phyloP scores from a whole-genome alignment of 164 flowering plant species.

The Sedum album region DNA sequence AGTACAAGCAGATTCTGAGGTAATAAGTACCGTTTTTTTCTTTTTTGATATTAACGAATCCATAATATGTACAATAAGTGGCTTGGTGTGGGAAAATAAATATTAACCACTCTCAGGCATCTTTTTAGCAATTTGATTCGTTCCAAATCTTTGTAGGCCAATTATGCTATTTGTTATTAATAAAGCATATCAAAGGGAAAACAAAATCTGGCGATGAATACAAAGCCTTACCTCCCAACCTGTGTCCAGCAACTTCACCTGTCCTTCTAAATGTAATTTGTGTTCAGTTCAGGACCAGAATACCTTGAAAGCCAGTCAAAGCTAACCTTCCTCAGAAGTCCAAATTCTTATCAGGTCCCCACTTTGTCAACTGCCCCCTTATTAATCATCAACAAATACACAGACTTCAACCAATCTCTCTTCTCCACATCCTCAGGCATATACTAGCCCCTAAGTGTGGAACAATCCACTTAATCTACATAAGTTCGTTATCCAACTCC shows the following conservation, averaged over 20 bases:
- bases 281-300: constrained; percentile 5
- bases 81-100: not conserved
- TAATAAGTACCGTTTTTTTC: not conserved
- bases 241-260: not conserved
- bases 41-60: not conserved
- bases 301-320: constrained; percentile 3
- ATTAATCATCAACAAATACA: not conserved
- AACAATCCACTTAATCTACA: not conserved
- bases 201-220: constrained; percentile 1
- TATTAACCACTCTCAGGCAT: not conserved
- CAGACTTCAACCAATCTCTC: not conserved
- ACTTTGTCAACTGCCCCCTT: not conserved
- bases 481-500: not conserved
- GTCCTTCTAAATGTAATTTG: not conserved
- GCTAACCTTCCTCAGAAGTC: not conserved
- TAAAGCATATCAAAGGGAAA: not conserved
- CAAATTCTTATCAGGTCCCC: not conserved
- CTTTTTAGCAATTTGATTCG: not conserved
- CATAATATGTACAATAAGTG: not conserved
- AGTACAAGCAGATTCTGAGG: not conserved
- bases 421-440: not conserved
- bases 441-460: not conserved
- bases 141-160: not conserved
- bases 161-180: not conserved
- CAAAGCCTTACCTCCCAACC: constrained; percentile 5